phyloP scores from a whole-genome alignment of 805 yeast genomes.

The Kregervanrija delftensis region DNA sequence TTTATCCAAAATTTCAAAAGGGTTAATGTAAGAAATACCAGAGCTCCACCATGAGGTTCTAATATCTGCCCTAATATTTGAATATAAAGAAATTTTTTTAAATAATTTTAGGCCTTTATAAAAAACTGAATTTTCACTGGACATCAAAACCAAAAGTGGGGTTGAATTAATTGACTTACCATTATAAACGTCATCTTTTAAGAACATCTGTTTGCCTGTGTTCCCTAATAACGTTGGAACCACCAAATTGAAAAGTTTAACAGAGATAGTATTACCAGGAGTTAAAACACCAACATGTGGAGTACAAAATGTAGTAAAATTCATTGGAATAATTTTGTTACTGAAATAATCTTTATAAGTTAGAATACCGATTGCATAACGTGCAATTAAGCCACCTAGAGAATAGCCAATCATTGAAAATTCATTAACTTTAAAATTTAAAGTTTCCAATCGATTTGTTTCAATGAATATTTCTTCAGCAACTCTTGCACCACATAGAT shows the following conservation, averaged over 20 bases:
- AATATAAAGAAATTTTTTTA: slow-evolving; percentile 51
- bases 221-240: slow-evolving; percentile 62
- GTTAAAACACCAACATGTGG: slow-evolving; percentile 65
- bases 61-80: slow-evolving; percentile 73
- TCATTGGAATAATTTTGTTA: slow-evolving; percentile 46
- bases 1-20: slow-evolving; percentile 37
- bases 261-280: slow-evolving; percentile 46
- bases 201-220: slow-evolving; percentile 69
- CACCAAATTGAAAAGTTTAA: slow-evolving; percentile 51
- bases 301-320: slow-evolving; percentile 57
- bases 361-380: slow-evolving; percentile 75
- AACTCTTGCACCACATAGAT: slow-evolving; percentile 73
- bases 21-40: slow-evolving; percentile 57
- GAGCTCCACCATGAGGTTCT: slow-evolving; percentile 82
- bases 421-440: slow-evolving; percentile 39
- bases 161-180: background rate
- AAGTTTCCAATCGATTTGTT: slow-evolving; percentile 18
- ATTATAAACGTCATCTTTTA: slow-evolving; percentile 35
- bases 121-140: slow-evolving; percentile 55
- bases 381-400: slow-evolving; percentile 75
- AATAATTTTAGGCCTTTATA: slow-evolving; percentile 49
- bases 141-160: slow-evolving; percentile 63
- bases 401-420: slow-evolving; percentile 84
- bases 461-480: slow-evolving; percentile 54
- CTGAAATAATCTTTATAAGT: slow-evolving; percentile 43